phyloP scores from a whole-genome alignment of 2,329 filamentous ascomycete genomes.

The Orbilia blumenaviensis region DNA sequence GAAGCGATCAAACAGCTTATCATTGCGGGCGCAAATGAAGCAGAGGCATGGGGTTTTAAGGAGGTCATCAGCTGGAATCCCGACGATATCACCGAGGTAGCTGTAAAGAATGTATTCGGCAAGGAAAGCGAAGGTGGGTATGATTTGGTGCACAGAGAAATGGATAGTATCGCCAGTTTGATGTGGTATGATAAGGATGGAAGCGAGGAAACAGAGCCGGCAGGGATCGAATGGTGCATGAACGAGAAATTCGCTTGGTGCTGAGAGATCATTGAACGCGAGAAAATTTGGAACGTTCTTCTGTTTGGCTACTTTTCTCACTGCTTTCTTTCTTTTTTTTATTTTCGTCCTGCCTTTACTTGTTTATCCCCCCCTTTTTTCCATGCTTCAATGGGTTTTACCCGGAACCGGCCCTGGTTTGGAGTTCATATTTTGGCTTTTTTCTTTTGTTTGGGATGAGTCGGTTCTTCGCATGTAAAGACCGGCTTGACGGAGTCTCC shows the following conservation, averaged over 20 bases:
- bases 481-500: slow-evolving; percentile 3
- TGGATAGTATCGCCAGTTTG: slow-evolving; percentile 53
- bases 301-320: background rate
- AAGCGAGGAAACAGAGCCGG: slow-evolving; percentile 40
- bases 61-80: slow-evolving; percentile 52
- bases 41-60: slow-evolving; percentile 38
- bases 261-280: background rate
- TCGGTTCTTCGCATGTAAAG: background rate
- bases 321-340: slow-evolving; percentile 1
- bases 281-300: background rate
- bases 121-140: slow-evolving; percentile 32
- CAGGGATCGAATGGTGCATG: slow-evolving; percentile 40
- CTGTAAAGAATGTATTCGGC: slow-evolving; percentile 37
- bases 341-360: background rate
- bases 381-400: background rate
- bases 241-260: slow-evolving; percentile 54
- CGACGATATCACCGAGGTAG: slow-evolving; percentile 22
- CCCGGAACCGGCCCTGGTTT: slow-evolving; percentile 6
- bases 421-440: slow-evolving; percentile 20
- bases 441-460: slow-evolving; percentile 11
- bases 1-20: slow-evolving; percentile 32
- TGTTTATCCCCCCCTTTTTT: background rate
- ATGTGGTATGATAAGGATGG: slow-evolving; percentile 51
- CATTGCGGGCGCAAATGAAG: slow-evolving; percentile 35
- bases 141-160: slow-evolving; percentile 47